Evolutionary conservation across 768 basidiomycete genomes (phyloP), one percentile per base, ranked within the genome.

Genomic region (Rhodotorula toruloides): DNA sequence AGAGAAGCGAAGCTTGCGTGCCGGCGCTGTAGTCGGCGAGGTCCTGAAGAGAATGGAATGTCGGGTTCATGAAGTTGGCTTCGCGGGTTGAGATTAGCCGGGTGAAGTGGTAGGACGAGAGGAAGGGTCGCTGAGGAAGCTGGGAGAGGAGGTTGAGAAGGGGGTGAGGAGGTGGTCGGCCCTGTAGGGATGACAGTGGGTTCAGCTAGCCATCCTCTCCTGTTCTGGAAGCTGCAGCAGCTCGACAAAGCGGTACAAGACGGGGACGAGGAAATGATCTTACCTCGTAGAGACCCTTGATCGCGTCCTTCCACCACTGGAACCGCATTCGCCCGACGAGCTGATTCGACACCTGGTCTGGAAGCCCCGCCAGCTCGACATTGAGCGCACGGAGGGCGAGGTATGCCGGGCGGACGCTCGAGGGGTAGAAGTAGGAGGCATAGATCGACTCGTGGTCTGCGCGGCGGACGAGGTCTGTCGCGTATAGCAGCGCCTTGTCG

Each of bases 231-330:
- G 40, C 25, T 6, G 10, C 4, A 34, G 25, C 21, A 37, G 32
- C 25, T 19, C 39, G 12, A 27, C 17, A 17, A 36, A 19, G 16
- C 16, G 42, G 42, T 17, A 40, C 40, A n/a, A n/a, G n/a, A n/a
- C n/a, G n/a, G n/a, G n/a, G n/a, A n/a, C n/a, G 19, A 34, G 32
- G 9, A 10, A 3, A 7, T n/a, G 16, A n/a, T 53, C 73, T 40
- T 36, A 74, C 73, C 27, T 68, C 62, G 60, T 62, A 70, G 19
- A 64, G 53, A 1, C 61, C 60, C 31, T 70, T 68, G 56, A 74
- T 36, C 12, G 66, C 72, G 19, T 74, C 73, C 44, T 62, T 65
- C 73, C 73, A 74, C 71, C 71, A 74, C 54, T 74, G 73, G 44
- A 50, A 72, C 31, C 73, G 54, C 61, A 74, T 65, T 48, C 69